phyloP scores from a whole-genome alignment of 768 basidiomycete species.

The Hygrocybe coccinea region DNA sequence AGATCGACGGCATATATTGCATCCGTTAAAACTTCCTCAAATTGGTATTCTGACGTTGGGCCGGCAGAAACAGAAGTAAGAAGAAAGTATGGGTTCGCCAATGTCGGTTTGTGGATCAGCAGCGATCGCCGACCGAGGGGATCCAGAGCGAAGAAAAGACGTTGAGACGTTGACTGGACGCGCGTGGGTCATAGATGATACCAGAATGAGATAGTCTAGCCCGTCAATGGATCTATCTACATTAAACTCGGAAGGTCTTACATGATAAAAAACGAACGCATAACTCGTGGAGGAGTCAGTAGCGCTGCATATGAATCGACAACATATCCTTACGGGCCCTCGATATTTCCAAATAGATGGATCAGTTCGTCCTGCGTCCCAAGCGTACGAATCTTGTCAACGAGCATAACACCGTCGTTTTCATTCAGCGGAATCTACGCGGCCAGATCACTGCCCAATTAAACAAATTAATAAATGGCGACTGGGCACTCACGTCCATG shows the following conservation, averaged over 20 bases:
- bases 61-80: slow-evolving; percentile 65
- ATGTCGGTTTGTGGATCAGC: slow-evolving; percentile 58
- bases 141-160: slow-evolving; percentile 72
- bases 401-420: slow-evolving; percentile 66
- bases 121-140: slow-evolving; percentile 85
- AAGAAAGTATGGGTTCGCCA: slow-evolving; percentile 47
- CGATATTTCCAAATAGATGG: slow-evolving; percentile 52
- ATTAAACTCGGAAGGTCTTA: slow-evolving; percentile 27
- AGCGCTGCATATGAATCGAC: not conserved
- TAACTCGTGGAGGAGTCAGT: slow-evolving; percentile 45
- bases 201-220: not conserved
- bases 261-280: slow-evolving; percentile 77
- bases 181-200: not conserved
- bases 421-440: slow-evolving; percentile 52
- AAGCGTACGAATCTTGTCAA: slow-evolving; percentile 30
- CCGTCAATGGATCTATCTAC: not conserved
- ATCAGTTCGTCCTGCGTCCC: slow-evolving; percentile 41
- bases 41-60: slow-evolving; percentile 36
- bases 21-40: slow-evolving; percentile 61
- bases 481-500: slow-evolving; percentile 48
- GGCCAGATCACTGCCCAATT: not conserved
- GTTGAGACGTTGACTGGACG: slow-evolving; percentile 38
- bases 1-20: slow-evolving; percentile 54
- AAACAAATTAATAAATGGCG: not conserved
- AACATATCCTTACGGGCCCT: slow-evolving; percentile 70